These are phyloP conservation scores for Ciborinia camelliae DNA, from an alignment of 2,329 filamentous ascomycete species.

Conservation along the genomic window DNA sequence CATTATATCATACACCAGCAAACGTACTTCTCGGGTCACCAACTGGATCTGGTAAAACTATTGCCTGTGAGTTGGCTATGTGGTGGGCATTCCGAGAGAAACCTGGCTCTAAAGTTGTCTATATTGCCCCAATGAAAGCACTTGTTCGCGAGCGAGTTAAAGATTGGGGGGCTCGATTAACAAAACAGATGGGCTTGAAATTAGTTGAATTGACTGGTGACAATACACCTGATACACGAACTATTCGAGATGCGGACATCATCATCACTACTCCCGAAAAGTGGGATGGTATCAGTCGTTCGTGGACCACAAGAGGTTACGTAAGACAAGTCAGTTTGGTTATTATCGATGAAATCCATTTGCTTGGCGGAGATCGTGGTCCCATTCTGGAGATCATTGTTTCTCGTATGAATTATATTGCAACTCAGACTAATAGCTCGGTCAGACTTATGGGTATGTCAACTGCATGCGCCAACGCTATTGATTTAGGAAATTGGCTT, in stretches of 20 bases:
- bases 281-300: conserved; percentile 98
- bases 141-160: conserved; percentile 93
- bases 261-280: conserved; percentile 99
- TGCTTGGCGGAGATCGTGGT: conserved; percentile 92
- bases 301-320: conserved; percentile 96
- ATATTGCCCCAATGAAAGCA: conserved; percentile 99
- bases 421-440: conserved; percentile 82
- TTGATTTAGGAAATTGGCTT: conserved; percentile 91
- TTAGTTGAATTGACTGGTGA: conserved; percentile 95
- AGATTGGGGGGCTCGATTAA: conserved; percentile 85
- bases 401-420: conserved; percentile 95
- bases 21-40: conserved; percentile 95
- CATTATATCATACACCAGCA: conserved; percentile 84
- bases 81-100: conserved; percentile 98
- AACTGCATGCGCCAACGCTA: conserved; percentile 93
- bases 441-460: conserved; percentile 98
- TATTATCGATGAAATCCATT: conserved; percentile 97
- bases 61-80: conserved; percentile 95
- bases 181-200: conserved; percentile 78
- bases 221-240: conserved; percentile 94
- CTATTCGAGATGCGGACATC: conserved; percentile 92
- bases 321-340: conserved; percentile 92
- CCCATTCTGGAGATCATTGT: conserved; percentile 98
- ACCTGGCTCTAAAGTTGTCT: conserved; percentile 94
- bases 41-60: conserved; percentile 95